Conservation (phyloP, 371 early-diverging fungal genomes). For the Rhizopus arrhizus region DNA sequence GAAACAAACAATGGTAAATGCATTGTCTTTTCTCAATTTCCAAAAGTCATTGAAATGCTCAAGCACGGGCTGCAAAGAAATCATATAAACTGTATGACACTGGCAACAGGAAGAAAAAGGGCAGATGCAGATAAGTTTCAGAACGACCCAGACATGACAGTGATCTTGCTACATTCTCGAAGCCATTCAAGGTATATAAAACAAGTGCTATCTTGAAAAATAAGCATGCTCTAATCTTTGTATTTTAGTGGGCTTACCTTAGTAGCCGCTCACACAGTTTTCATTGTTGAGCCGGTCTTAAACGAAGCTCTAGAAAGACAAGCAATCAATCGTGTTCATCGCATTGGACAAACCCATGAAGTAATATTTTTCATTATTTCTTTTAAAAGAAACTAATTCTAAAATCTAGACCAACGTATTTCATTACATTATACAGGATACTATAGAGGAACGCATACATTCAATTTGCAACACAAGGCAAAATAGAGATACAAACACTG, state of each 20-base stretch:
- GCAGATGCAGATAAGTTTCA: conserved; percentile 41
- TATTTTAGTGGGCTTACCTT: conserved; percentile 42
- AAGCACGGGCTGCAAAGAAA: conserved; percentile 52
- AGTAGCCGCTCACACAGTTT: conserved; percentile 51
- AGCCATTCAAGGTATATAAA: conserved; percentile 51
- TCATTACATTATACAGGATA: conserved; percentile 42
- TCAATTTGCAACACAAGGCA: conserved; percentile 44
- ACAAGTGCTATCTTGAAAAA: neutral
- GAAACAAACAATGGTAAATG: conserved; percentile 53
- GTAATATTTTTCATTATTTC: conserved; percentile 7
- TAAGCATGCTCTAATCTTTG: neutral
- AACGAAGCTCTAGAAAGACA: conserved; percentile 55
- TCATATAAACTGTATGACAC: conserved; percentile 39
- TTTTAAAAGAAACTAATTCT: conserved; percentile 8
- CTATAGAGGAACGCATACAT: conserved; percentile 54
- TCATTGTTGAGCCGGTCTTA: conserved; percentile 58
- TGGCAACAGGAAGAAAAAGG: conserved; percentile 30
- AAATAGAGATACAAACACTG: neutral
- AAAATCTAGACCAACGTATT: conserved; percentile 28
- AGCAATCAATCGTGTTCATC: conserved; percentile 55
- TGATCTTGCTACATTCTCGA: conserved; percentile 55
- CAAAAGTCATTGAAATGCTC: conserved; percentile 58
- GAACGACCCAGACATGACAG: conserved; percentile 40
- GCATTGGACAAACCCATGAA: conserved; percentile 35
- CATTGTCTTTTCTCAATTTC: conserved; percentile 75